Evolutionary conservation across 192 early-diverging fungal genomes (phyloP).

Genomic region (Umbelopsis sp.): DNA sequence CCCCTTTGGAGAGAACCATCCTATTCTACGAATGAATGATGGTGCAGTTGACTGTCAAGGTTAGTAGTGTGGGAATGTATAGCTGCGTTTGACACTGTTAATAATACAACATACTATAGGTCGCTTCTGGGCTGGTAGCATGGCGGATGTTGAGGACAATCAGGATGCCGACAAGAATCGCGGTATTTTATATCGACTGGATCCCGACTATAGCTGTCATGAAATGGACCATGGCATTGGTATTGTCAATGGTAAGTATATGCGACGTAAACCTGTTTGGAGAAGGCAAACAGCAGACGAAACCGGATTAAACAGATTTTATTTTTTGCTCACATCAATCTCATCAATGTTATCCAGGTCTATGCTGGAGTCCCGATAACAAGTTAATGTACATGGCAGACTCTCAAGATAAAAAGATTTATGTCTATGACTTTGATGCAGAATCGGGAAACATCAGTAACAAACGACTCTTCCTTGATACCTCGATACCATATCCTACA

Average conservation of each 20-base stretch:
- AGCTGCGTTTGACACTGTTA: neutral
- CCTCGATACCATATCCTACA: neutral
- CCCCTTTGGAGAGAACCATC: neutral
- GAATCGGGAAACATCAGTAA: neutral
- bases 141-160: conserved; percentile 6
- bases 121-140: conserved; percentile 18
- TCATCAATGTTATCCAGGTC: neutral
- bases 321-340: no score
- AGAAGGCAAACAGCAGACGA: neutral
- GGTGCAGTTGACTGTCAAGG: conserved; percentile 7
- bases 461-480: conserved; percentile 1
- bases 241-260: conserved; percentile 13
- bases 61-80: neutral
- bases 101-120: neutral
- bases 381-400: conserved; percentile 2
- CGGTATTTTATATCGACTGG: neutral
- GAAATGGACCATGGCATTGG: conserved; percentile 5
- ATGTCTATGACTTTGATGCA: neutral
- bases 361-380: conserved; percentile 3
- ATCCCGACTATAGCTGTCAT: neutral
- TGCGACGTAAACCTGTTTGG: neutral
- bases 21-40: conserved; percentile 14
- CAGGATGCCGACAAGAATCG: conserved; percentile 9
- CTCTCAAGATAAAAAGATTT: neutral
- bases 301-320: no score